Evolutionary conservation across 1,284 basidiomycete species (phyloP).

Genomic region (Leccinum insolens): DNA sequence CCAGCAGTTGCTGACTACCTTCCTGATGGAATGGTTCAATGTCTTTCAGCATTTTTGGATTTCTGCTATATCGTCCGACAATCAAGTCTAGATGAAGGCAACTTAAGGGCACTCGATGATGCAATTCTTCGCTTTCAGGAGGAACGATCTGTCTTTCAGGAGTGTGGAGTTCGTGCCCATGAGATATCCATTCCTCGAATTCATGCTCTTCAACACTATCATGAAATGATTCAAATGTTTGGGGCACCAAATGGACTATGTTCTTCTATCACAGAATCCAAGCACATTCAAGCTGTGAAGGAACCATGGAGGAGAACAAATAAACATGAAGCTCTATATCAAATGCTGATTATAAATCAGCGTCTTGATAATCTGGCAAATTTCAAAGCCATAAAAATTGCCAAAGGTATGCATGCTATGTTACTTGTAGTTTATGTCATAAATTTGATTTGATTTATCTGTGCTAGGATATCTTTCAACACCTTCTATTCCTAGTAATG

Average conservation of each 20-base stretch:
- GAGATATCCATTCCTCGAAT: not conserved
- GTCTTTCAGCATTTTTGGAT: not conserved
- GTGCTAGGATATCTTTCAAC: too few relatives aligned
- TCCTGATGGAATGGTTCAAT: slow-evolving; percentile 1
- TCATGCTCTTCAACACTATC: not conserved
- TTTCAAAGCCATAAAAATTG: not conserved
- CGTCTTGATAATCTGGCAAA: not conserved
- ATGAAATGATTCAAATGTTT: not conserved
- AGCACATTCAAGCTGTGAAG: not conserved
- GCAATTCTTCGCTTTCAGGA: not conserved
- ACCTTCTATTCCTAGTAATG: too few relatives aligned
- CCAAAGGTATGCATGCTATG: too few relatives aligned
- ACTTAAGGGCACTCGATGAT: not conserved
- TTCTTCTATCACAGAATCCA: not conserved
- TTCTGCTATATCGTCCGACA: slow-evolving; percentile 6
- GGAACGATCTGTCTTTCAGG: not conserved
- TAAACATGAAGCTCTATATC: not conserved
- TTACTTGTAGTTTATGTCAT: too few relatives aligned
- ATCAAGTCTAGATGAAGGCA: not conserved
- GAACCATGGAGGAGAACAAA: not conserved
- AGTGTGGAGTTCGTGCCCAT: not conserved
- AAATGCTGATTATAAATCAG: not conserved
- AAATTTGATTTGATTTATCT: too few relatives aligned
- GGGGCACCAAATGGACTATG: not conserved
- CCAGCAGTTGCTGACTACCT: not conserved